Conservation (phyloP, 345 rosid species). For the Aegle marmelos region DNA sequence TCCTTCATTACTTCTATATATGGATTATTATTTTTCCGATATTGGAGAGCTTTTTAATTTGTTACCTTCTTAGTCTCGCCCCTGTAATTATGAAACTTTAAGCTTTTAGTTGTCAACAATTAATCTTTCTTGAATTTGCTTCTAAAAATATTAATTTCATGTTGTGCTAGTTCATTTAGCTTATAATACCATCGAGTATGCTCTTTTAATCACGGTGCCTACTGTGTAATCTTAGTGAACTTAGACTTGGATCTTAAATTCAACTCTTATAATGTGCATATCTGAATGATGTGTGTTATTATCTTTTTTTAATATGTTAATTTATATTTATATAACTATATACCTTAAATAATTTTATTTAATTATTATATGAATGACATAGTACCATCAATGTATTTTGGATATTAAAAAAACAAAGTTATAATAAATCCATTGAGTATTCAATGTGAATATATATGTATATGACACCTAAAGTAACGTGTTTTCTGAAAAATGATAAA, state of each 20-base stretch:
- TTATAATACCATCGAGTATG: not conserved
- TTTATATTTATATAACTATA: too few species aligned
- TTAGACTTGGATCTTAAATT: too few species aligned
- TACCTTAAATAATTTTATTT: too few species aligned
- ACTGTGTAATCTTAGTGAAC: too few species aligned
- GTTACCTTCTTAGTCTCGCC: not conserved
- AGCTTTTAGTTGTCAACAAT: slow-evolving; percentile 11
- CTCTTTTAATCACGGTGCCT: not conserved
- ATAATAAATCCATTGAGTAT: not conserved
- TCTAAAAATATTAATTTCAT: not conserved
- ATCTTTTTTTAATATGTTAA: too few species aligned
- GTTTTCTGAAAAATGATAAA: not conserved
- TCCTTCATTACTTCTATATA: slow-evolving; percentile 7
- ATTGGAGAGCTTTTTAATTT: not conserved
- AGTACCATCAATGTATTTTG: too few species aligned
- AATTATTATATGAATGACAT: not conserved
- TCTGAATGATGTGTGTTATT: too few species aligned
- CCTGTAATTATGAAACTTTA: not conserved
- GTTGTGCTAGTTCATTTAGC: not conserved
- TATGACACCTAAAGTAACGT: not conserved
- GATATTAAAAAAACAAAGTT: too few species aligned
- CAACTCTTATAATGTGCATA: too few species aligned
- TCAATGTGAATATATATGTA: not conserved
- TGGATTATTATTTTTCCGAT: not conserved
- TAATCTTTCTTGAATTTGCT: not conserved